Percentiles rank a stretch among this genome's conserved stretches.
phyloP scores from a whole-genome alignment of 2,329 filamentous ascomycete genomes.

The Epichloe gansuensis region DNA sequence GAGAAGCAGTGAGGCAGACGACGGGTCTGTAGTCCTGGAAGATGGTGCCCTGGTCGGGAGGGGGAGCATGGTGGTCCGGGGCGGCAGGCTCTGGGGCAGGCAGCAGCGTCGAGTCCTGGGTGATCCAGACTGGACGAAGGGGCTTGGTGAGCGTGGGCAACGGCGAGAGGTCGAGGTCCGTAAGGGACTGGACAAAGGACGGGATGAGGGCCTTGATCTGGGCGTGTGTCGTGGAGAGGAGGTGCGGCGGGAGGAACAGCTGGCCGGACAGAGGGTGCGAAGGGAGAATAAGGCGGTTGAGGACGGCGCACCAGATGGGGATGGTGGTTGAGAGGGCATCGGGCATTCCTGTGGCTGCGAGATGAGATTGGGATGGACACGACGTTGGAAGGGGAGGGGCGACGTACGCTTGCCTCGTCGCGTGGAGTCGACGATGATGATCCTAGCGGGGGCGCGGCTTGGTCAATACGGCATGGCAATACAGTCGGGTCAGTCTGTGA shows the following conservation, averaged over 20 bases:
- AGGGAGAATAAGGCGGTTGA: slow-evolving; percentile 72
- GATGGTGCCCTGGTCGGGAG: slow-evolving; percentile 14
- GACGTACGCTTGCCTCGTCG: slow-evolving; percentile 68
- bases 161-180: slow-evolving; percentile 46
- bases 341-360: slow-evolving; percentile 54
- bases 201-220: slow-evolving; percentile 58
- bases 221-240: slow-evolving; percentile 59
- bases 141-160: slow-evolving; percentile 53
- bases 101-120: slow-evolving; percentile 46
- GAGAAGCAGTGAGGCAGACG: slow-evolving; percentile 76
- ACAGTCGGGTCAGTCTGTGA: not conserved
- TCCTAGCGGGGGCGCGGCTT: slow-evolving; percentile 25
- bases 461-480: not conserved
- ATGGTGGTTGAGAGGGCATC: slow-evolving; percentile 90
- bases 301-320: slow-evolving; percentile 82
- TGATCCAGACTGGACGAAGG: slow-evolving; percentile 69
- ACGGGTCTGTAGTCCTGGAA: slow-evolving; percentile 56
- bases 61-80: not conserved
- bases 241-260: slow-evolving; percentile 60
- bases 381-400: not conserved
- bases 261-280: slow-evolving; percentile 30
- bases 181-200: slow-evolving; percentile 39
- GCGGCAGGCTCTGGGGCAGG: slow-evolving; percentile 6
- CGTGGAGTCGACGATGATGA: slow-evolving; percentile 87
- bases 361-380: not conserved